These are phyloP conservation scores for Actinidia arguta DNA, from an alignment of 179 eudicot species.

Conservation along the genomic window DNA sequence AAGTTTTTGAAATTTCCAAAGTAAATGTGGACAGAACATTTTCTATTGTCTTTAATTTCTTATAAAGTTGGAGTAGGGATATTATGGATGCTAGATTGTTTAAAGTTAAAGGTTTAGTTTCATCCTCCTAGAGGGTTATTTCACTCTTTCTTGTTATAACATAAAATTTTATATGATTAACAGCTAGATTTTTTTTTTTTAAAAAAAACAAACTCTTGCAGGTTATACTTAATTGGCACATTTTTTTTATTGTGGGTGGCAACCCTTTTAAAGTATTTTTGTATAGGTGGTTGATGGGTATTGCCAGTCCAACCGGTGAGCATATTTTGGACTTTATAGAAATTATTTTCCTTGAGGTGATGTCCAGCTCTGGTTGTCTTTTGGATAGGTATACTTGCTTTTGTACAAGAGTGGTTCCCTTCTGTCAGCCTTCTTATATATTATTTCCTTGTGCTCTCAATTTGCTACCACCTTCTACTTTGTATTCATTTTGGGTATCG, in stretches of 20 bases:
- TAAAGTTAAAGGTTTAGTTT: background rate
- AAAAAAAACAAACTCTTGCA: background rate
- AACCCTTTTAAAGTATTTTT: background rate
- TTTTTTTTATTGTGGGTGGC: background rate
- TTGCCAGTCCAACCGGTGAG: background rate
- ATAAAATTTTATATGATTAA: background rate
- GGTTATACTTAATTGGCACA: background rate
- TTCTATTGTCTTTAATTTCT: background rate
- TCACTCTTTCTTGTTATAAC: background rate
- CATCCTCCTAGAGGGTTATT: background rate
- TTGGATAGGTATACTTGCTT: background rate
- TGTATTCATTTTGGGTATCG: background rate
- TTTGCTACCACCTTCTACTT: background rate
- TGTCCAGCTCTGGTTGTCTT: background rate
- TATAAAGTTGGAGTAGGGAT: background rate
- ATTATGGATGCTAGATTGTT: background rate
- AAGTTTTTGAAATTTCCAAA: background rate
- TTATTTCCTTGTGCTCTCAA: background rate
- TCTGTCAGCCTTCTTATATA: too few species aligned
- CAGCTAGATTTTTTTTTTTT: too few species aligned
- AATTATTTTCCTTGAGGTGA: background rate
- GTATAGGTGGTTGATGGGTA: background rate
- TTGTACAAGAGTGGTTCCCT: background rate
- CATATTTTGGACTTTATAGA: background rate
- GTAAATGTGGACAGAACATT: background rate